Evolutionary conservation across 352 stramenopile genomes (phyloP), one percentile per base, ranked within the genome.

Genomic region (Globisporangium takayamanum): DNA sequence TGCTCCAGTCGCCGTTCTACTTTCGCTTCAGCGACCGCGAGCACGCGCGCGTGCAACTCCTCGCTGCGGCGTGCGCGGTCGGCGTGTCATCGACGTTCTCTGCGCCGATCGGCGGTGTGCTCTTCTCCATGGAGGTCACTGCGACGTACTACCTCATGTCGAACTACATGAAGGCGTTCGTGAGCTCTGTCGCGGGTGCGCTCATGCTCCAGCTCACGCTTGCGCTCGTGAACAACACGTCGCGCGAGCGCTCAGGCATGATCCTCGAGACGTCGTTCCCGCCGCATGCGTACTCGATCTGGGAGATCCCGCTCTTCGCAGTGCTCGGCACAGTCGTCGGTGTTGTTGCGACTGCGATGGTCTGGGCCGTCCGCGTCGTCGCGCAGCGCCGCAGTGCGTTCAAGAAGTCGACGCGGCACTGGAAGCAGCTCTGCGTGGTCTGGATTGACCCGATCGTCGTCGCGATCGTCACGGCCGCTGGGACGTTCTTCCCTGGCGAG

Each of bases 111-210:
- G 94, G 94, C 18, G 94, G 92, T 12, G 95, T 98, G 16, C 72
- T 98, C 26, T 98, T 98, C 70, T 96, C 82, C 0, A 96, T 98
- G 66, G 94, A 98, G 57, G 92, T 98, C 33, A 94, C 85, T 0
- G 76, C 84, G 18, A 94, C 87, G 10, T 96, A 93, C 67, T 94
- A 93, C 55, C 69, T 94, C 59, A 90, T 92, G 60, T 91, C 80
- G 56, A 95, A 95, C 71, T 96, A 95, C 72, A 91, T 90, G 63
- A 92, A 92, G 67, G 82, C 80, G 4, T 96, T 96, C 62, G 83
- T 96, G 56, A 89, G 80, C 47, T 84, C 87, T 0, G 81, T 95
- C 4, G 72, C 81, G 1, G 87, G 79, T 14, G 70, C 87, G 1
- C 36, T 95, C 8, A 91, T 93, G 77, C 60, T 94, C 20, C 76